A percentile compares a stretch with the other conserved stretches of the same genome.
Evolutionary conservation across 371 early-diverging fungal species (phyloP).

Genomic region (Gilbertella persicaria): DNA sequence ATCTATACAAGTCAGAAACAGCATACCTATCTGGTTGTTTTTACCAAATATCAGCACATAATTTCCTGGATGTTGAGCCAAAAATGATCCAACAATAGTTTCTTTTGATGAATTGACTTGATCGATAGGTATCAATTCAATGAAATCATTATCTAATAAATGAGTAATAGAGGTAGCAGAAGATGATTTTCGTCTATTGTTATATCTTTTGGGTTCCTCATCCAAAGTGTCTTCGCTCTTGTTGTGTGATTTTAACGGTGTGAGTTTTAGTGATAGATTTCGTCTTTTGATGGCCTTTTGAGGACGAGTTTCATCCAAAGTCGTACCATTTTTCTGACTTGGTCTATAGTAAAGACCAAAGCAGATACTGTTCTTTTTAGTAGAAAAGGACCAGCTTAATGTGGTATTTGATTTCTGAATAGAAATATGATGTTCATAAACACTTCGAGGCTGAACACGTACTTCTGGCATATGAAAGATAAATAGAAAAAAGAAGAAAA

Average conservation of each 20-base stretch:
- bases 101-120: conserved; percentile 21
- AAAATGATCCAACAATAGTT: conserved; percentile 17
- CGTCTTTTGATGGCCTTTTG: conserved; percentile 6
- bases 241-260: background rate
- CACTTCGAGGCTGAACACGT: conserved; percentile 71
- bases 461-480: conserved; percentile 63
- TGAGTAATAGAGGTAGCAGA: conserved; percentile 11
- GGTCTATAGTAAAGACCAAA: conserved; percentile 73
- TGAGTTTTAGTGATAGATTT: conserved; percentile 2
- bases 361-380: conserved; percentile 80
- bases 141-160: conserved; percentile 22
- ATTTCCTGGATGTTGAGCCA: conserved; percentile 40
- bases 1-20: conserved; percentile 42
- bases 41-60: conserved; percentile 47
- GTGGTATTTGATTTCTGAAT: conserved; percentile 67
- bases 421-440: conserved; percentile 77
- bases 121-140: conserved; percentile 17
- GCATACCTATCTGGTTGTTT: background rate
- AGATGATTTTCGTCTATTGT: conserved; percentile 7
- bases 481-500: background rate
- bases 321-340: conserved; percentile 2
- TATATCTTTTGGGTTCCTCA: background rate
- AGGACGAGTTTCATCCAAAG: conserved; percentile 2
- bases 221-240: background rate
- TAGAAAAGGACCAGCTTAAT: conserved; percentile 86